A percentile compares a stretch with the other conserved stretches of the same genome.
Conservation (phyloP, 108 stramenopile genomes). For the Schizochytrium sp. region DNA sequence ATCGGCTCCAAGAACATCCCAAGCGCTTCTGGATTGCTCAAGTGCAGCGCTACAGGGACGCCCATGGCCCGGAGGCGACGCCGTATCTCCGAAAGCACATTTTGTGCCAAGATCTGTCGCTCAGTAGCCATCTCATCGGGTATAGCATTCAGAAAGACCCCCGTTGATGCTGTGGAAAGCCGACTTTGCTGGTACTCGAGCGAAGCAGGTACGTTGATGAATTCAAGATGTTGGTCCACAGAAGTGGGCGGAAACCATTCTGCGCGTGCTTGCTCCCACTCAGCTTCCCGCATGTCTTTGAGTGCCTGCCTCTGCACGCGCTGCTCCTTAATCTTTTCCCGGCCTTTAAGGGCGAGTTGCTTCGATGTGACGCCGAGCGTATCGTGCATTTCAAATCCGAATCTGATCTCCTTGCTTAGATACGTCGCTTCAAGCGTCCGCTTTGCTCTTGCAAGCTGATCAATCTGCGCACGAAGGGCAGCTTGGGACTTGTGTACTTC, state of each 20-base stretch:
- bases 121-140: not conserved
- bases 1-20: not conserved
- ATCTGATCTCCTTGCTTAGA: not conserved
- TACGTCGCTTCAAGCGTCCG: not conserved
- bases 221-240: not conserved
- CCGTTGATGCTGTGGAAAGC: too few species aligned
- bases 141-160: not conserved
- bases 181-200: not conserved
- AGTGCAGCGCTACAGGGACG: not conserved
- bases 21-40: not conserved
- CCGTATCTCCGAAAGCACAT: not conserved
- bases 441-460: not conserved
- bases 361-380: too few species aligned
- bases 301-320: not conserved
- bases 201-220: not conserved
- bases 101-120: not conserved
- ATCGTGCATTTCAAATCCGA: not conserved
- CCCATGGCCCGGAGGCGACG: not conserved
- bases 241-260: not conserved
- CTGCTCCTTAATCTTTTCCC: not conserved
- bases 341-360: not conserved
- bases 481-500: not conserved
- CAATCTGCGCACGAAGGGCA: not conserved
- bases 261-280: not conserved
- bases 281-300: not conserved